Evolutionary conservation across 148 eudicot species (phyloP).

Genomic region (Simmondsia chinensis): DNA sequence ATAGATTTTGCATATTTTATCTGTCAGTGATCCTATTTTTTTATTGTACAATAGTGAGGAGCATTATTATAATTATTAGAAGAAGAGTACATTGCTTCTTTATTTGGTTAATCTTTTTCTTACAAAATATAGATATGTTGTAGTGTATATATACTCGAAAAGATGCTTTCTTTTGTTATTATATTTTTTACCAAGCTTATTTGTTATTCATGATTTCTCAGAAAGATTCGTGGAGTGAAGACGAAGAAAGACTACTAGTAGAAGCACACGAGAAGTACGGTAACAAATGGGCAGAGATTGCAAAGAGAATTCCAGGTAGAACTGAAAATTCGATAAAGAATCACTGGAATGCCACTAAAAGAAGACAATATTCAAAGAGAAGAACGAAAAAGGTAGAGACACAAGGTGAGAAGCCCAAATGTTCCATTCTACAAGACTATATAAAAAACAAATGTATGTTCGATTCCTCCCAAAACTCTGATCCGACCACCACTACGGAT

Average conservation of each 20-base stretch:
- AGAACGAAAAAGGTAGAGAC: slow-evolving; percentile 3
- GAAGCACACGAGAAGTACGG: slow-evolving; percentile 49
- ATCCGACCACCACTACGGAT: no score
- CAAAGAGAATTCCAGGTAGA: slow-evolving; percentile 52
- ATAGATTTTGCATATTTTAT: no score
- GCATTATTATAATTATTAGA: no score
- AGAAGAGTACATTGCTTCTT: no score
- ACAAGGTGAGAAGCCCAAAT: slow-evolving; percentile 1
- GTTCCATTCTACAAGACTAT: slow-evolving; percentile 52
- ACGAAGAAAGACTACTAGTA: slow-evolving; percentile 57
- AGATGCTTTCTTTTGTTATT: no score
- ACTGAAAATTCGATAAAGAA: slow-evolving; percentile 75
- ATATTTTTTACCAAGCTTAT: no score
- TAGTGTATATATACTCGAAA: no score
- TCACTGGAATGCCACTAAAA: slow-evolving; percentile 85
- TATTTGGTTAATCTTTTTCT: no score
- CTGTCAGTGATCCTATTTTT: no score
- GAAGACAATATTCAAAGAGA: slow-evolving; percentile 48
- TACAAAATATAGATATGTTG: no score
- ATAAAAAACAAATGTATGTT: slow-evolving; percentile 19
- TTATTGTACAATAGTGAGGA: no score
- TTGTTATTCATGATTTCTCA: no score
- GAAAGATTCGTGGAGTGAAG: slow-evolving; percentile 75
- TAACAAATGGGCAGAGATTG: slow-evolving; percentile 81
- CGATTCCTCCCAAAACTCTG: slow-evolving; percentile 1